Evolutionary conservation across 495 filamentous ascomycete genomes (phyloP).

Genomic region (Penicillium diatomitis): DNA sequence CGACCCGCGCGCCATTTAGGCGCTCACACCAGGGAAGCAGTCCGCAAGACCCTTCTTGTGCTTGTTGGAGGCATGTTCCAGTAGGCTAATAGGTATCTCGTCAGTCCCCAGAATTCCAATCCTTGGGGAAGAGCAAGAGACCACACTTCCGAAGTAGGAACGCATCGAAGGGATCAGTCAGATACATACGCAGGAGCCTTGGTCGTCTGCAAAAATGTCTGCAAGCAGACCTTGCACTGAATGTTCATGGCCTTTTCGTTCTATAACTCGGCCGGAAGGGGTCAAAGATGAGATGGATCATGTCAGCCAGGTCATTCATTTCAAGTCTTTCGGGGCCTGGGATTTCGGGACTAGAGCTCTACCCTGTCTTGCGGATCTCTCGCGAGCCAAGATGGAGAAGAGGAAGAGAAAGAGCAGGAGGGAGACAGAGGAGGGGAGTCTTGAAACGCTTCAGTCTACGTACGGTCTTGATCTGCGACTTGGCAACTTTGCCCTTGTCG

Average conservation of each 20-base stretch:
- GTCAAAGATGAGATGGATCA: too few relatives aligned
- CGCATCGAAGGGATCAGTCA: neutral
- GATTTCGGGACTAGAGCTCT: too few relatives aligned
- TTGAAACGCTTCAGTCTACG: neutral
- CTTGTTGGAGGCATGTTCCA: constrained; percentile 23
- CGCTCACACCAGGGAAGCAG: constrained; percentile 17
- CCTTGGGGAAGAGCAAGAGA: too few relatives aligned
- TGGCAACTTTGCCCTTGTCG: constrained; percentile 14
- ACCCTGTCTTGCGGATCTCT: too few relatives aligned
- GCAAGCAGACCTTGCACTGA: constrained; percentile 17
- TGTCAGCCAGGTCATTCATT: too few relatives aligned
- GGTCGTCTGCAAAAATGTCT: constrained; percentile 23
- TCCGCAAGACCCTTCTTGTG: constrained; percentile 20
- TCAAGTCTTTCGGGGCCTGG: too few relatives aligned
- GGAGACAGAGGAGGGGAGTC: too few relatives aligned
- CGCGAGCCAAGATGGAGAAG: too few relatives aligned
- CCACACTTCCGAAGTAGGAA: neutral
- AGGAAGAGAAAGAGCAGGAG: too few relatives aligned
- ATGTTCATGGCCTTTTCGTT: constrained; percentile 24
- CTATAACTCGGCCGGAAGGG: neutral
- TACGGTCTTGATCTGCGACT: constrained; percentile 19
- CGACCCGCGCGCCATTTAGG: neutral
- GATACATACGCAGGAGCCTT: constrained; percentile 21
- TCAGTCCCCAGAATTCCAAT: neutral
- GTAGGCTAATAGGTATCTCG: constrained; percentile 7